Percentiles rank a stretch among this genome's conserved stretches.
Evolutionary conservation across 2,329 filamentous ascomycete species (phyloP).

Genomic region (Aureobasidium sp.): DNA sequence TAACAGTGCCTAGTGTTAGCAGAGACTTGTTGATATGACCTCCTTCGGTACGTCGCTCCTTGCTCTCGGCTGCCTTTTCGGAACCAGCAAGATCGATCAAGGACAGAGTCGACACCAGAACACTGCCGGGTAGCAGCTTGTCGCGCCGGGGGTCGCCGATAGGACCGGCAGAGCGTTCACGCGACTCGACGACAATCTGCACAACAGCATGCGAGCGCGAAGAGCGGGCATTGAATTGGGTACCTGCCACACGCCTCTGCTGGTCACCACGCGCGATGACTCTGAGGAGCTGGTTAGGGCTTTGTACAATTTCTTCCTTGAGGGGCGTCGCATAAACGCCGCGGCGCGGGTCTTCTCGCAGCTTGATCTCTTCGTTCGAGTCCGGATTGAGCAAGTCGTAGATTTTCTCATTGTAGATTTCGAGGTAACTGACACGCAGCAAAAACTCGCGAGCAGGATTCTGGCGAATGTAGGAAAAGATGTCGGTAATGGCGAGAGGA

Average conservation of each 20-base stretch:
- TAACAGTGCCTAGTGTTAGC: constrained; percentile 89
- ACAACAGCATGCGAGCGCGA: constrained; percentile 97
- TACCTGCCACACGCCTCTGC: constrained; percentile 81
- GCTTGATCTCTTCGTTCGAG: constrained; percentile 82
- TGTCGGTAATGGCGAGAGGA: constrained; percentile 92
- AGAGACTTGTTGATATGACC: constrained; percentile 98
- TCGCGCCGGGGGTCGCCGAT: constrained; percentile 51
- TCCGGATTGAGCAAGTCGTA: constrained; percentile 78
- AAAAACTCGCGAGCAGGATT: constrained; percentile 91
- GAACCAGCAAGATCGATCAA: constrained; percentile 95
- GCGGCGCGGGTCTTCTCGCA: constrained; percentile 90
- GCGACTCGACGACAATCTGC: constrained; percentile 95
- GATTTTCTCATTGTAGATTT: constrained; percentile 98
- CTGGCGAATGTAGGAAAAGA: constrained; percentile 97
- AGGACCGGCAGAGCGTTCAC: constrained; percentile 62
- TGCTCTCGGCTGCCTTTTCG: constrained; percentile 89
- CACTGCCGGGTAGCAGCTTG: constrained; percentile 66
- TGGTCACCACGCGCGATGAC: constrained; percentile 94
- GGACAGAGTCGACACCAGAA: constrained; percentile 89
- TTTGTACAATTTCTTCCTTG: constrained; percentile 98
- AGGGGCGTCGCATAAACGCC: constrained; percentile 93
- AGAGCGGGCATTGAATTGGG: constrained; percentile 92
- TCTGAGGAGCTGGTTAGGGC: constrained; percentile 84
- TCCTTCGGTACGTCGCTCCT: constrained; percentile 87
- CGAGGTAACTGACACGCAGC: constrained; percentile 90